phyloP scores from a whole-genome alignment of 331 rosid species.

The Saraca asoca region DNA sequence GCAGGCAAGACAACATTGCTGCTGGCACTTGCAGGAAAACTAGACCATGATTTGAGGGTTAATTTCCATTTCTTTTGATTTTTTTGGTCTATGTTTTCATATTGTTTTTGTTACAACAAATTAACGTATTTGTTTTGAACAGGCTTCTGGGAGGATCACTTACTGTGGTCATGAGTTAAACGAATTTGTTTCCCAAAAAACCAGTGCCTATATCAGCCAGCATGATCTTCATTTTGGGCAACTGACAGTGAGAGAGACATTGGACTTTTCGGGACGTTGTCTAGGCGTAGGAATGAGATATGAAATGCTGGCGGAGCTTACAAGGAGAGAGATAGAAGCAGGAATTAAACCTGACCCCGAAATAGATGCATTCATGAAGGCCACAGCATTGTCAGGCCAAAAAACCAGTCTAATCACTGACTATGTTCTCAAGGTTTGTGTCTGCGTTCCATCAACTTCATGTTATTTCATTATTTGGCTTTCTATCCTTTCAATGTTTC shows the following conservation, averaged over 20 bases:
- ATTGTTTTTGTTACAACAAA: background rate
- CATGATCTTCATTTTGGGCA: conserved; percentile 77
- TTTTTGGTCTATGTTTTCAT: background rate
- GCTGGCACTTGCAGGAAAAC: conserved; percentile 81
- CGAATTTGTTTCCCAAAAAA: conserved; percentile 67
- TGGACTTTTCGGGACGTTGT: conserved; percentile 78
- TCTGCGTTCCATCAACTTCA: background rate
- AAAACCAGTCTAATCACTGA: conserved; percentile 72
- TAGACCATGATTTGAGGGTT: conserved; percentile 24
- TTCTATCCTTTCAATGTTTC: background rate
- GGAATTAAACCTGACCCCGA: conserved; percentile 80
- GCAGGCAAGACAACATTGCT: conserved; percentile 72
- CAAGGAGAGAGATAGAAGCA: conserved; percentile 68
- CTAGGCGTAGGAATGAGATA: conserved; percentile 76
- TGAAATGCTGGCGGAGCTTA: conserved; percentile 64
- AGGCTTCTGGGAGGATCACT: conserved; percentile 67
- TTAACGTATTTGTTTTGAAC: conserved; percentile 9
- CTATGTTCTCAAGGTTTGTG: conserved; percentile 69
- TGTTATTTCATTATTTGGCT: background rate
- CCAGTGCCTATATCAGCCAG: conserved; percentile 75
- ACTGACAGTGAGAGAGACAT: conserved; percentile 83
- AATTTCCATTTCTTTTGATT: background rate
- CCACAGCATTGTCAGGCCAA: conserved; percentile 68
- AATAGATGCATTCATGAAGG: conserved; percentile 87
- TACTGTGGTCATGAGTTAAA: conserved; percentile 73